Base-by-base conservation (phyloP, 2,329 filamentous ascomycete species). In the Aspergillus costaricaensis region DNA sequence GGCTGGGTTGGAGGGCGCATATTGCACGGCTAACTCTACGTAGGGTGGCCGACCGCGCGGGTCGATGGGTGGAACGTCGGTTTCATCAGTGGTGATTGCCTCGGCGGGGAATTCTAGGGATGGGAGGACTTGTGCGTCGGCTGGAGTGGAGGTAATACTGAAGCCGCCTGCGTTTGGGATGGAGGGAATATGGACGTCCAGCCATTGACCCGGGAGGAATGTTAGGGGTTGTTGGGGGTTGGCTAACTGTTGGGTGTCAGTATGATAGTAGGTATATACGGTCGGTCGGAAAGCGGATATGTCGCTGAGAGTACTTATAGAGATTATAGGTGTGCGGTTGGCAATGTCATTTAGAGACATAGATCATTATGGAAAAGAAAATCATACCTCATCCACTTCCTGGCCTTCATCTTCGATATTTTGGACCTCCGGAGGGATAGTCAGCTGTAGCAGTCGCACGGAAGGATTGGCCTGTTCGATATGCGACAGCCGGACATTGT, bases 151-250 rank as follows among this genome's bases (percentile, higher is more conserved):
- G 6, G 91, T 94, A 65, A 96, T 90, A 44, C 92, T 96, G 80
- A 96, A 96, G 60, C 92, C 92, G 36, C 92, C 92, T 3, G 91
- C 88, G 72, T 89, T 87, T 47, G 83, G 69, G 48, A 91, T 78
- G 39, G 80, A 81, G 1, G 92, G 91, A 56, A 92, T 84, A 73
- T 90, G 88, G 6, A 92, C 88, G 73, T 96, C 92, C 58, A 96
- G 83, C 91, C 92, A 96, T 81, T 96, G 92, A 57, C 92, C 92
- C 5, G 92, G 86, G 5, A 87, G 82, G 76, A 95, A 96, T 83
- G 90, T 74, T 47, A 77, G 71, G 61, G 70, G 62, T 59, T 73
- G 70, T 65, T 52, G 61, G 41, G 44, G 44, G 23, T 25, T 48
- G 23, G 44, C 12, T 25, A 10, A 5, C 21, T 23, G 43, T 25